phyloP scores from a whole-genome alignment of 1,284 basidiomycete genomes.

The Sanghuangporus weigelae region DNA sequence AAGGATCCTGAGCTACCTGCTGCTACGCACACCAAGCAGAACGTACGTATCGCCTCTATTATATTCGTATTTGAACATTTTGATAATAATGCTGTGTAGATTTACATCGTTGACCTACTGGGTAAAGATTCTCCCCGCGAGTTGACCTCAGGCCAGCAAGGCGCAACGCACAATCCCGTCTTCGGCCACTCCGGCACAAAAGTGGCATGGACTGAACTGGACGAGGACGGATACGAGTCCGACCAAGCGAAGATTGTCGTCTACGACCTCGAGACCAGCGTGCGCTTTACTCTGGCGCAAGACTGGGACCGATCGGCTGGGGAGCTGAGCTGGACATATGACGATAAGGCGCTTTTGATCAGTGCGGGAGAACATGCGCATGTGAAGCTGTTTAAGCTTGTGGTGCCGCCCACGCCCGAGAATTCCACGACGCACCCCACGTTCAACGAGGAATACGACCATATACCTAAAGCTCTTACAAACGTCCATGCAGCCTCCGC shows the following conservation, averaged over 20 bases:
- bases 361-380: constrained; percentile 72
- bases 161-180: constrained; percentile 68
- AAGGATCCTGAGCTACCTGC: constrained; percentile 72
- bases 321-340: constrained; percentile 64
- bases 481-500: constrained; percentile 49
- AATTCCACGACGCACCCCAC: constrained; percentile 45
- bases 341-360: constrained; percentile 66
- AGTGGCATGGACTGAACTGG: constrained; percentile 83
- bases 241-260: constrained; percentile 77
- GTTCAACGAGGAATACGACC: constrained; percentile 39
- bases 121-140: constrained; percentile 47
- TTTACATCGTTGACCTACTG: constrained; percentile 58
- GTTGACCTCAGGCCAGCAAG: constrained; percentile 79
- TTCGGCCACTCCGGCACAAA: constrained; percentile 66
- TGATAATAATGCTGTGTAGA: constrained; percentile 31
- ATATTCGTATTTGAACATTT: neutral
- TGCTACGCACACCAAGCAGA: constrained; percentile 78
- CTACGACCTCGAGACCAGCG: constrained; percentile 63
- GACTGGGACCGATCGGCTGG: constrained; percentile 80
- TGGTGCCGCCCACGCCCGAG: constrained; percentile 56
- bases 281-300: constrained; percentile 68
- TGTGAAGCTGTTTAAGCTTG: constrained; percentile 66
- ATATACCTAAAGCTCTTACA: constrained; percentile 55
- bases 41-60: constrained; percentile 39
- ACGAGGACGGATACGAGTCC: constrained; percentile 83